Evolutionary conservation across 2,329 filamentous ascomycete genomes (phyloP).

Genomic region (Diaporthe eres): DNA sequence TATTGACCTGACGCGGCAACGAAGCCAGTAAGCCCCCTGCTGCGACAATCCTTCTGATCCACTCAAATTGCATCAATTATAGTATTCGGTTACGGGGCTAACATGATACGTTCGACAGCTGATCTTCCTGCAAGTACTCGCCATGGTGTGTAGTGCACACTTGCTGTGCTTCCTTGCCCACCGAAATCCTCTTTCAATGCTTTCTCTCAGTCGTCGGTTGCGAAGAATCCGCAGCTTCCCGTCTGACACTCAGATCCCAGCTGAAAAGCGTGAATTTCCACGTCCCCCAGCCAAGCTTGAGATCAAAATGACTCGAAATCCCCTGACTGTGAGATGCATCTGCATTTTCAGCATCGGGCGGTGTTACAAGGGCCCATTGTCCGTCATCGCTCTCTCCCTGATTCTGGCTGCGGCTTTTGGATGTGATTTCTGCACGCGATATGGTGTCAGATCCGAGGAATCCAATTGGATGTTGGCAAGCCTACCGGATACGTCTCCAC

Average conservation of each 20-base stretch:
- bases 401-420: too few relatives aligned
- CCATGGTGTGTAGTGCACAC: not conserved
- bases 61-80: too few relatives aligned
- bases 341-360: not conserved
- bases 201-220: not conserved
- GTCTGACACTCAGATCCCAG: not conserved
- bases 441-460: not conserved
- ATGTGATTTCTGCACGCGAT: not conserved
- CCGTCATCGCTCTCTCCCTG: not conserved
- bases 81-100: too few relatives aligned
- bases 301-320: not conserved
- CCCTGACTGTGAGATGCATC: not conserved
- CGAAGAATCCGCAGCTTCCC: not conserved
- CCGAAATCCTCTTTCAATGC: not conserved
- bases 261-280: not conserved
- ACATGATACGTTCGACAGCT: too few relatives aligned
- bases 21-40: too few relatives aligned
- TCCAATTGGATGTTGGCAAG: not conserved
- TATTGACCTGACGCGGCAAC: too few relatives aligned
- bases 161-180: not conserved
- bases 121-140: too few relatives aligned
- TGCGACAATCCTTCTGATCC: too few relatives aligned
- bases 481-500: not conserved
- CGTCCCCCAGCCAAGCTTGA: not conserved
- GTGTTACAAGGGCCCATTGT: not conserved